Evolutionary conservation across 352 stramenopile genomes (phyloP), one percentile per base, ranked within the genome.

Genomic region (Pythium monospermum): DNA sequence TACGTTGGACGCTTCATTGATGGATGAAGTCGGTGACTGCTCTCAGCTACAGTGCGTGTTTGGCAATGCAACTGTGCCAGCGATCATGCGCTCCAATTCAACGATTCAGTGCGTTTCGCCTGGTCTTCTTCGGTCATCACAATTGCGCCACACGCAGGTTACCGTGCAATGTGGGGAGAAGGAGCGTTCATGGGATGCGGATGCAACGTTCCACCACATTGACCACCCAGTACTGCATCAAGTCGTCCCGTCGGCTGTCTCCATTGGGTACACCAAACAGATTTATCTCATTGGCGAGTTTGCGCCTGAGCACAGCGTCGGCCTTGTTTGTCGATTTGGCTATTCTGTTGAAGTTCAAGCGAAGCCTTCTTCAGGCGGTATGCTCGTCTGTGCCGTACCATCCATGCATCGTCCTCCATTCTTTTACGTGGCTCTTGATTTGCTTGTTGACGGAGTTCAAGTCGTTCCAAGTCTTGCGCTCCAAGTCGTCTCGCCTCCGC

Each of bases 381-480:
- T 26, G 19, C 16, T 59, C 8, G 11, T 18, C 15, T 63, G 55
- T 47, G 30, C 42, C 30, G 21, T 63, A 37, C 57, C 49, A 23
- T 11, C 19, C 3, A 43, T 57, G 8, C 6, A 16, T 32, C 40
- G 33, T 12, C 56, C 37, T 5, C 8, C 41, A 37, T 53, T 45
- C 22, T 37, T 36, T 18, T 57, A 49, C 43, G 25, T 58, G 25
- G 13, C 30, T 28, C 16, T 71, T 8, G 44, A 57, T 1, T 13
- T 71, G 19, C 53, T 63, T 12, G 26, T 44, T 21, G 61, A 68
- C 49, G 55, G 49, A 2, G 21, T 54, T 15, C 49, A 51, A 8
- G 51, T 68, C 15, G 19, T n/a, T 44, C 47, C 53, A 41, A 37
- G 38, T 13, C 18, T 48, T 18, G 32, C 36, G 4, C 32, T 71